Evolutionary conservation across 805 yeast species (phyloP), one percentile per base, ranked within the genome.

Genomic region (Sugiyamaella americana): DNA sequence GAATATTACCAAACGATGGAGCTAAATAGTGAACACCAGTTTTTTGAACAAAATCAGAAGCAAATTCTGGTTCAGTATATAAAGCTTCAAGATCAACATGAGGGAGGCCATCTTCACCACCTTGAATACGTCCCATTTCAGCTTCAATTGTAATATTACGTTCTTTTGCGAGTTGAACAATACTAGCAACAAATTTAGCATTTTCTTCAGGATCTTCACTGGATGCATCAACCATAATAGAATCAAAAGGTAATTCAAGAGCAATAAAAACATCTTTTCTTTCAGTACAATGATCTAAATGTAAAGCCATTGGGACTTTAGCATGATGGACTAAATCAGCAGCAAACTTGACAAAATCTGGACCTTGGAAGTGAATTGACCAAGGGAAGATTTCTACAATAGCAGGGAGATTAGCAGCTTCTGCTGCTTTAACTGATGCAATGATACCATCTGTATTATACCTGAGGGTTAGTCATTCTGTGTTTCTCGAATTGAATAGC

Each of bases 171-270:
- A 55, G 53, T 37, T 47, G 54, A 24, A 64, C 70, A 35, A 65
- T 51, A 43, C 61, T 59, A 44, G 56, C 54, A 8, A 66, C 65
- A 36, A 51, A 54, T 22, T 44, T 40, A 40, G 65, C 47, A 53
- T 64, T 65, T 45, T 64, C 69, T 40, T 63, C 63, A 41, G 62
- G 64, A 36, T 65, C 68, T 37, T 63, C 61, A 39, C 62, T 64
- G 4, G 70, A 64, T 60, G 66, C 67, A 54, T 67, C 71, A 19
- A 67, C 64, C 70, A 67, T 66, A 41, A 66, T 66, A 11, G 69
- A 64, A 51, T 66, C 70, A 47, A 67, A 66, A 17, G 69, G 68
- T 47, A 66, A 51, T 13, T 56, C 58, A 35, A 52, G 51, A 4
- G 70, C 70, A 10, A 61, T 61, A 46, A 56, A 53, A 24, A 67